phyloP scores from a whole-genome alignment of 2,329 filamentous ascomycete species.

The Cladophialophora bantiana region DNA sequence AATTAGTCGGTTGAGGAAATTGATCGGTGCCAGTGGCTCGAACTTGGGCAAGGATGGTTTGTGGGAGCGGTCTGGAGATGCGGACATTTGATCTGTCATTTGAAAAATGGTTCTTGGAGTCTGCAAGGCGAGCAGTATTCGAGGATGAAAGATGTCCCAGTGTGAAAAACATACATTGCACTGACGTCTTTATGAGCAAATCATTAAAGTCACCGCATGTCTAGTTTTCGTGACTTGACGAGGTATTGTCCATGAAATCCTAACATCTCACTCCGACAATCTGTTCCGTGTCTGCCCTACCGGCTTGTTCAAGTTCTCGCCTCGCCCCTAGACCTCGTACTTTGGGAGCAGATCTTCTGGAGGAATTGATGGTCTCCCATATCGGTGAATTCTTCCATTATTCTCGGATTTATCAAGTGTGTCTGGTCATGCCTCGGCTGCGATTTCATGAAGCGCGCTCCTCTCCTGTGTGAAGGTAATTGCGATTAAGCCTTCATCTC shows the following conservation, averaged over 20 bases:
- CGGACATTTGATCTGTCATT: background rate
- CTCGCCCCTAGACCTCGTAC: too few relatives aligned
- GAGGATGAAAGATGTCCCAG: background rate
- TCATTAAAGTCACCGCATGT: background rate
- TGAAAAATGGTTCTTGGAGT: background rate
- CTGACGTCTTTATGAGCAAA: background rate
- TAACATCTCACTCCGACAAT: too few relatives aligned
- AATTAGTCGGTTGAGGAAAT: slow-evolving; percentile 31
- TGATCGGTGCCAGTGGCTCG: slow-evolving; percentile 30
- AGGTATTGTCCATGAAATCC: too few relatives aligned
- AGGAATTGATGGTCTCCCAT: background rate
- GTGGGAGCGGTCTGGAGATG: background rate
- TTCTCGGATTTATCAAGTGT: background rate
- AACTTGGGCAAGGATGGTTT: slow-evolving; percentile 29
- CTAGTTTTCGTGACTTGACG: too few relatives aligned
- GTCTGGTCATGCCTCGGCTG: background rate
- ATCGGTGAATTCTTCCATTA: background rate
- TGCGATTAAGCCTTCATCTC: background rate
- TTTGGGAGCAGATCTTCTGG: background rate
- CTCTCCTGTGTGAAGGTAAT: background rate
- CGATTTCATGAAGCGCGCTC: background rate
- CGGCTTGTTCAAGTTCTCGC: too few relatives aligned
- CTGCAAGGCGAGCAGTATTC: background rate
- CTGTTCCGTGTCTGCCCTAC: too few relatives aligned
- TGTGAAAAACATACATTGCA: background rate